Evolutionary conservation across 495 filamentous ascomycete genomes (phyloP), one percentile per base, ranked within the genome.

Genomic region (Penicillium atrosanguineum): DNA sequence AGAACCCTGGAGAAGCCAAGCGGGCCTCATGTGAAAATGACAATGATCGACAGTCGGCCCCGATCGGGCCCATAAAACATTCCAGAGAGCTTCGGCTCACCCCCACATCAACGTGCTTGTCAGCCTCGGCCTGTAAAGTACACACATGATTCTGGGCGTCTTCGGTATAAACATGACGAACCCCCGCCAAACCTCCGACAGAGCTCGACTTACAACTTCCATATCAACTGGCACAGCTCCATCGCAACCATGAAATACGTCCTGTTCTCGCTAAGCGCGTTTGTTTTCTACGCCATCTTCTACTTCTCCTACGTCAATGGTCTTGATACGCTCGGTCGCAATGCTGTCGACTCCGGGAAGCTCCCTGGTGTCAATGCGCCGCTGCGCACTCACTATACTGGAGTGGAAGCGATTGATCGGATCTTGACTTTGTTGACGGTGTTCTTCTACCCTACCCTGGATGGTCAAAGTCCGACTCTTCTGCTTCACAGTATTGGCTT

Each of bases 381-480:
- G 1, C 44, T 81, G 19, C 69, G 73, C 38, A 70, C 62, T 5
- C 46, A 58, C 6, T 86, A 80, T 58, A 85, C 79, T 6, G 82
- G 83, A 7, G 37, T 85, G 28, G 50, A 56, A 15, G 56, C 57
- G 0, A 31, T 87, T 15, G 83, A 87, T 50, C 31, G 59, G 3
- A 67, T 79, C 5, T 58, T 85, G 21, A 61, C 73, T 3, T 44
- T 73, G 8, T 47, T 86, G 54, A 73, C 75, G 1, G 63, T 65
- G 6, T 83, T 86, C 60, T 86, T 86, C 69, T 80, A 77, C 51
- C 70, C 79, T 6, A 52, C 74, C 1, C 60, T 83, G n/a, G 79
- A 84, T 55, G 79, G 80, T 7, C 69, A 67, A 25, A 64, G 72
- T 38, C 73, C 75, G 5, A 66, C 67, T 4, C 63, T 77, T 9